Base-by-base conservation (phyloP, 2,329 filamentous ascomycete species). In the Plenodomus tracheiphilus region DNA sequence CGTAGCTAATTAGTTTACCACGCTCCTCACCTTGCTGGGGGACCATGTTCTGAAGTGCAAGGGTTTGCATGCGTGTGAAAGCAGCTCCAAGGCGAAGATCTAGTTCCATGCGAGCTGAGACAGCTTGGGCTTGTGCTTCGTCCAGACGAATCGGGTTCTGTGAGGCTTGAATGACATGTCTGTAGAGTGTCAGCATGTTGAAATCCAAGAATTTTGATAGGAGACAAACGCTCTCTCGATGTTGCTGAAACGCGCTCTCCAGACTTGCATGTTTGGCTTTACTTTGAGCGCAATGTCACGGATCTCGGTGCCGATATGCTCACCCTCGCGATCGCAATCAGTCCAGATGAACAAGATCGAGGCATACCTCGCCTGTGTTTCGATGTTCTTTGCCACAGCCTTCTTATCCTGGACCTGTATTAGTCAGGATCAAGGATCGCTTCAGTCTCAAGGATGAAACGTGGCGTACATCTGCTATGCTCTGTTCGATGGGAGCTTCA, bases 291-390 rank as follows among this genome's bases (percentile, higher is more conserved):
- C 94, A 49, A 93, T 87, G 43, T 88, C 83, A 38, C 91, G 86
- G 52, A 99, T 93, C 71, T 99, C 93, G 34, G 88, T 82, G 6
- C 94, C 94, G 59, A 99, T 99, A 68, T 97, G 89, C 71, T 99
- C 94, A 30, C 94, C 94, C 79, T 99, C 94, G 46, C 92, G 85
- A 78, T 99, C 94, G 73, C 94, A 97, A 80, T 99, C 94, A 0
- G 94, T 99, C 94, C 94, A 99, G 62, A 99, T 97, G 72, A 95
- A 93, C 25, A 99, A 79, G 11, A 86, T 84, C 46, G 80, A 82
- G n/a, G 85, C 81, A 67, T 82, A 81, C 51, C 81, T 81, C 16
- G 94, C 93, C 71, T 96, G 87, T 1, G 81, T 77, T 59, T 87
- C 83, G 64, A 99, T 94, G 66, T 99, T 99, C 25, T 85, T 81